Conservation (phyloP, 106 monocot species). For the Phalaenopsis equestris region DNA sequence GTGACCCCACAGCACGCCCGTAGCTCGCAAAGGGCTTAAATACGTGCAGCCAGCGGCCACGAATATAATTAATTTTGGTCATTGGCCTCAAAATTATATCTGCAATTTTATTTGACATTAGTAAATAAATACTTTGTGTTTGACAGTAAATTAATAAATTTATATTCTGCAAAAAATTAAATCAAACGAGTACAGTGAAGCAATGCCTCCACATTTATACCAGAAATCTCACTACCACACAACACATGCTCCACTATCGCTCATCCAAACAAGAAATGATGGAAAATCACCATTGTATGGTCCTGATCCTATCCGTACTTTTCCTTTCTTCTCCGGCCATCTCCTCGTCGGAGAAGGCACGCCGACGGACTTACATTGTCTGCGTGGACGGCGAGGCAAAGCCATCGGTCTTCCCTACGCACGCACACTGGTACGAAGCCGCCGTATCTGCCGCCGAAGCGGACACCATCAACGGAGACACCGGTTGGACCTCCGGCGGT, state of each 20-base stretch:
- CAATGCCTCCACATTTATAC: neutral
- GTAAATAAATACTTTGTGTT: too few species aligned
- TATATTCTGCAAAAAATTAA: too few species aligned
- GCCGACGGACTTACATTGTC: conserved; percentile 57
- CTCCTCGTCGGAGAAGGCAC: neutral
- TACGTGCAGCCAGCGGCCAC: too few species aligned
- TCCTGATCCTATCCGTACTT: conserved; percentile 10
- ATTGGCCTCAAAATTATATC: too few species aligned
- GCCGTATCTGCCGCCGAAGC: conserved; percentile 21
- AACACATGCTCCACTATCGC: neutral
- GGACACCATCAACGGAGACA: neutral
- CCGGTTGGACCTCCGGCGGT: conserved; percentile 25
- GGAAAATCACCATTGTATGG: neutral
- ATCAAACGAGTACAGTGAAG: too few species aligned
- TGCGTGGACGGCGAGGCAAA: conserved; percentile 66
- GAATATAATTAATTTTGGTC: too few species aligned
- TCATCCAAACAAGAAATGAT: conserved; percentile 1
- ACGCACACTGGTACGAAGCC: conserved; percentile 79
- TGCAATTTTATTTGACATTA: too few species aligned
- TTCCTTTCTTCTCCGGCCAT: conserved; percentile 8
- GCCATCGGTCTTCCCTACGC: conserved; percentile 79
- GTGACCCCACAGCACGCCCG: too few species aligned
- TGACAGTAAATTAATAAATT: too few species aligned
- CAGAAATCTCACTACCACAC: neutral
- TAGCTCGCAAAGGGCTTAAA: too few species aligned